Conservation (phyloP, 2,329 filamentous ascomycete species). For the Calonectria naviculata region DNA sequence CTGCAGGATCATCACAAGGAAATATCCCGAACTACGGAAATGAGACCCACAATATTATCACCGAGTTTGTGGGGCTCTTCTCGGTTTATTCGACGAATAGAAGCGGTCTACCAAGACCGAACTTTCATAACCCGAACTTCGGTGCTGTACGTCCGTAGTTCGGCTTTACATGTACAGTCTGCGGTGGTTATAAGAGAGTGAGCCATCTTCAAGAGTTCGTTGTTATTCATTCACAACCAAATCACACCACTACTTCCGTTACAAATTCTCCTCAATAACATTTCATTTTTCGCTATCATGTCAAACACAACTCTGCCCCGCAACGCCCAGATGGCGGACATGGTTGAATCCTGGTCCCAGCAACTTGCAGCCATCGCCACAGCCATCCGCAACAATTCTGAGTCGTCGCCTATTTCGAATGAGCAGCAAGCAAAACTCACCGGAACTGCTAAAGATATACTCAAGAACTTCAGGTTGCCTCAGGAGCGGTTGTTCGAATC, state of each 20-base stretch:
- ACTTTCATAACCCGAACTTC: not conserved
- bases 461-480: not conserved
- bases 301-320: not conserved
- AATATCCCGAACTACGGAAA: no score
- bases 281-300: not conserved
- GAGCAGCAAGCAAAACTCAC: not conserved
- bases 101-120: not conserved
- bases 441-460: not conserved
- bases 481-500: not conserved
- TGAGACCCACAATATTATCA: not conserved
- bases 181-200: not conserved
- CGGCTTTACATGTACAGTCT: not conserved
- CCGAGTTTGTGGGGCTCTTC: not conserved
- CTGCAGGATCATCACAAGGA: no score
- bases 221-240: not conserved
- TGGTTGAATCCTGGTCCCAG: not conserved
- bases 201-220: not conserved
- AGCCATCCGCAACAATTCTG: not conserved
- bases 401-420: not conserved
- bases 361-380: not conserved
- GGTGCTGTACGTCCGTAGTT: not conserved
- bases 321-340: not conserved
- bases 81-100: not conserved
- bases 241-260: no score
- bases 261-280: not conserved